Conservation (phyloP, 1,284 basidiomycete species). For the Heterobasidion irregulare region DNA sequence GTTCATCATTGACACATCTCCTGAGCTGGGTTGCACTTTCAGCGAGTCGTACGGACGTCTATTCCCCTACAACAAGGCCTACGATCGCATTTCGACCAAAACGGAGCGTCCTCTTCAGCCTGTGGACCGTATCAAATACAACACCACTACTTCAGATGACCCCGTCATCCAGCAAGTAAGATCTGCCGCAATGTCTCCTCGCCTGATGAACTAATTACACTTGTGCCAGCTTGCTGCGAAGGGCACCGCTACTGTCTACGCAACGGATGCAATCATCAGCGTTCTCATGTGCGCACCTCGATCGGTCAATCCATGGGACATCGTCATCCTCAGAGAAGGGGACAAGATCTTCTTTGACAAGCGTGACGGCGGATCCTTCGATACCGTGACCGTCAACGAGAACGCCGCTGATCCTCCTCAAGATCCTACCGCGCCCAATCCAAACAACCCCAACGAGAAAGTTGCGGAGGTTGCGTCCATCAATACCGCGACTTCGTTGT, state of each 20-base stretch:
- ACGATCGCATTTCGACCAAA: constrained; percentile 94
- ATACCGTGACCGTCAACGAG: constrained; percentile 98
- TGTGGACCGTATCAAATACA: constrained; percentile 95
- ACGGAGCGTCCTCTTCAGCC: constrained; percentile 86
- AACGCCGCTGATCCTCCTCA: constrained; percentile 95
- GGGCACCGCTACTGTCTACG: constrained; percentile 80
- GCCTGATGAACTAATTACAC: background rate
- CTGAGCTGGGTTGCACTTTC: constrained; percentile 8
- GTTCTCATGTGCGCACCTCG: constrained; percentile 95
- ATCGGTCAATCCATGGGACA: constrained; percentile 98
- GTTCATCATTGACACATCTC: constrained; percentile 4
- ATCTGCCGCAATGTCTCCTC: constrained; percentile 1
- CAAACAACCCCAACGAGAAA: constrained; percentile 68
- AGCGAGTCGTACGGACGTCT: constrained; percentile 87
- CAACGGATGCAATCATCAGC: constrained; percentile 93
- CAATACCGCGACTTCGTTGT: constrained; percentile 91
- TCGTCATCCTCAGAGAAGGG: constrained; percentile 90
- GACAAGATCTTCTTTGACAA: constrained; percentile 97
- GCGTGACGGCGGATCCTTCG: constrained; percentile 94
- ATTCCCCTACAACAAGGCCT: constrained; percentile 91
- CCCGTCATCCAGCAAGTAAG: constrained; percentile 83
- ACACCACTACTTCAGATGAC: constrained; percentile 95
- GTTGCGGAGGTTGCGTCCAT: constrained; percentile 68
- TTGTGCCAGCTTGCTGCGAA: constrained; percentile 62
- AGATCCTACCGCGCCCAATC: constrained; percentile 73